phyloP scores from a whole-genome alignment of 1,284 basidiomycete genomes.

The Austroboletus novae-zelandiae region DNA sequence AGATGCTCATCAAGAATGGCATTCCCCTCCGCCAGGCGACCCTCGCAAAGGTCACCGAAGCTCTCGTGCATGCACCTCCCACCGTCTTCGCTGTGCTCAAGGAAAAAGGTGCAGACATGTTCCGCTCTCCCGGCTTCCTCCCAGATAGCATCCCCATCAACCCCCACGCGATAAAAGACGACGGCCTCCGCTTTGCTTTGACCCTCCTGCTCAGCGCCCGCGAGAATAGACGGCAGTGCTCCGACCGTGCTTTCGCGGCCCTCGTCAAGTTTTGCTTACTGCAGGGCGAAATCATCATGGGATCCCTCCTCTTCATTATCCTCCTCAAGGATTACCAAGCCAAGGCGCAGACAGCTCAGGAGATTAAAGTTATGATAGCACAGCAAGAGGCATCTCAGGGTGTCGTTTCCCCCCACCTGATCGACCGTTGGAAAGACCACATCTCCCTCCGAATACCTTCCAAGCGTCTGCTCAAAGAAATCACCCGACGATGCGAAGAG shows the following conservation, averaged over 20 bases:
- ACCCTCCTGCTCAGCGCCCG: constrained; percentile 52
- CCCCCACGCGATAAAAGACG: constrained; percentile 31
- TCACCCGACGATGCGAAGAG: constrained; percentile 23
- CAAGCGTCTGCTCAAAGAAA: constrained; percentile 27
- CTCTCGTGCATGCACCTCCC: constrained; percentile 32
- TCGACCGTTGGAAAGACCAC: constrained; percentile 23
- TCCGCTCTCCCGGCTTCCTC: constrained; percentile 6
- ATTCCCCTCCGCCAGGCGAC: constrained; percentile 47
- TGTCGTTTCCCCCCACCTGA: constrained; percentile 9
- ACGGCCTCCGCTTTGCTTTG: constrained; percentile 48
- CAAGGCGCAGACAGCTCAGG: constrained; percentile 24
- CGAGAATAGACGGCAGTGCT: constrained; percentile 51
- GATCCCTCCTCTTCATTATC: constrained; percentile 63
- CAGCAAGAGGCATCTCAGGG: constrained; percentile 16
- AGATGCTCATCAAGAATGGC: constrained; percentile 51
- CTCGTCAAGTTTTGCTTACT: constrained; percentile 63
- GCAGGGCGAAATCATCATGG: constrained; percentile 74
- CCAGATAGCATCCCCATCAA: constrained; percentile 17
- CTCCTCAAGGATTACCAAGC: constrained; percentile 63
- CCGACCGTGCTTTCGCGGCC: constrained; percentile 56
- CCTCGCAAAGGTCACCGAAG: constrained; percentile 43
- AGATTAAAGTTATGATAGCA: constrained; percentile 23
- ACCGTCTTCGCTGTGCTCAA: constrained; percentile 27
- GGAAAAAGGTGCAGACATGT: constrained; percentile 16
- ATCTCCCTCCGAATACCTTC: constrained; percentile 17